Evolutionary conservation across 1,139 yeast genomes (phyloP), one percentile per base, ranked within the genome.

Genomic region (Candida freyschussii): DNA sequence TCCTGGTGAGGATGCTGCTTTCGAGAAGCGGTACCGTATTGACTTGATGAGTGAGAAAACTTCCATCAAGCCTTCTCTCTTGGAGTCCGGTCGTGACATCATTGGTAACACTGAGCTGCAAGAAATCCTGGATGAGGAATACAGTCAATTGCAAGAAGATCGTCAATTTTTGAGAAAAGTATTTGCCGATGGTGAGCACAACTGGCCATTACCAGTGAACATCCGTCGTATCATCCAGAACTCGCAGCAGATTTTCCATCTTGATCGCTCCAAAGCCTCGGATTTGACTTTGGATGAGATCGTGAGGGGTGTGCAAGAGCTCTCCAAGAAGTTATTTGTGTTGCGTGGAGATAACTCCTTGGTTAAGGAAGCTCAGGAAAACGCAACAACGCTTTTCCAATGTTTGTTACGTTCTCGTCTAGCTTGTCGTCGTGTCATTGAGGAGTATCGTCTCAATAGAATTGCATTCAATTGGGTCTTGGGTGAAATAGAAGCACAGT

Each of bases 131-230:
- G 97, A 93, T 56, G 79, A 72, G 48, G 99, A 93, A 62, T 91
- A 76, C 56, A 69, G 70, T 20, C 95, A 86, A 55, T 69, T 93
- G 43, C 57, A 69, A 30, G 66, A 65, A 15, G 99, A 93, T 52
- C 84, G 99, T 63, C 64, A 63, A 22, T 79, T 80, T 52, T 66
- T 93, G 55, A 79, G 98, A 63, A 72, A 73, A 24, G 85, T 89
- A 35, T 93, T 93, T 67, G 74, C 83, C 32, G 87, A 83, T 51
- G 97, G 98, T 67, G 99, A 93, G 55, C 80, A 77, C 53, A 84
- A 80, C 55, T 91, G 97, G 96, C 98, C 97, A 45, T 69, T 93
- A 50, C 99, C 99, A 14, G 98, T 91, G 28, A 93, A 93, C 54
- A 75, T 93, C 52, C 84, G 96, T 59, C 95, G 99, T 71, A 83